phyloP scores from a whole-genome alignment of 176 grass and related monocot genomes.

The Bonia amplexicaulis region DNA sequence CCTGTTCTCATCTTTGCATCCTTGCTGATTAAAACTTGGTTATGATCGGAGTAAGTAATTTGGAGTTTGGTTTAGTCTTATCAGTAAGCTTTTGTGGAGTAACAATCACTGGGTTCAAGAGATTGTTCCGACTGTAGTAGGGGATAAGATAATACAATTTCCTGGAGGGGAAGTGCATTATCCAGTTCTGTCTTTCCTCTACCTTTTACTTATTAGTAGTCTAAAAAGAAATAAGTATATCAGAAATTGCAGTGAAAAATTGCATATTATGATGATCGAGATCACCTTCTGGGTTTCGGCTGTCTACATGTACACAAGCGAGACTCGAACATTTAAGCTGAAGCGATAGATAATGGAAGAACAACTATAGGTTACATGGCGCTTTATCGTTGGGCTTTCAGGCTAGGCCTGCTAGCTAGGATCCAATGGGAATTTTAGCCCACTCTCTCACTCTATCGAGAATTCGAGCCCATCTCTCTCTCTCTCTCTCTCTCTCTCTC shows the following conservation, averaged over 20 bases:
- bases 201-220: too few relatives aligned
- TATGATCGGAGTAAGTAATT: neutral
- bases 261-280: too few relatives aligned
- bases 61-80: neutral
- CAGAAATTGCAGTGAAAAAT: too few relatives aligned
- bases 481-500: too few relatives aligned
- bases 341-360: neutral
- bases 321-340: neutral
- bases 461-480: accelerated
- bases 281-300: too few relatives aligned
- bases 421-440: neutral
- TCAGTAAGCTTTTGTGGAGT: neutral
- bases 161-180: too few relatives aligned
- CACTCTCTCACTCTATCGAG: neutral
- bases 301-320: neutral
- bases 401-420: neutral
- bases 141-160: too few relatives aligned
- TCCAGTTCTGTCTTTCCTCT: too few relatives aligned
- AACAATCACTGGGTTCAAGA: neutral
- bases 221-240: too few relatives aligned
- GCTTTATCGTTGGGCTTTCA: neutral
- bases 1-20: neutral
- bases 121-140: too few relatives aligned
- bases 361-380: neutral
- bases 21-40: neutral